Evolutionary conservation across 768 basidiomycete species (phyloP).

Genomic region (Daedaleopsis nitida): DNA sequence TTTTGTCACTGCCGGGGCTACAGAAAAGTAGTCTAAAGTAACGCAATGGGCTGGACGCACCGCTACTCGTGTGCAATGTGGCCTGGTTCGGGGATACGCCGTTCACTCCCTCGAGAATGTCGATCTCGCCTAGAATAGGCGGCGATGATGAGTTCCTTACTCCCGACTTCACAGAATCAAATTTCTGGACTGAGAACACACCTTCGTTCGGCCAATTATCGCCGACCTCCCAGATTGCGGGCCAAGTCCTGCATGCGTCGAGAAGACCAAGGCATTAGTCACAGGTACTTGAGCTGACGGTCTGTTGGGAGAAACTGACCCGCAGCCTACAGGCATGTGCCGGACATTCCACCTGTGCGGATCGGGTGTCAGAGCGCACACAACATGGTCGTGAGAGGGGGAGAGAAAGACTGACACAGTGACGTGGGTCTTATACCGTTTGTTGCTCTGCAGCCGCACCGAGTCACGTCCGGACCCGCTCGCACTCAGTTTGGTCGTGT

Average conservation of each 20-base stretch:
- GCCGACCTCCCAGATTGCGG: constrained; percentile 55
- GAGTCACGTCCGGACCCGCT: constrained; percentile 59
- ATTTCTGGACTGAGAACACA: too few relatives aligned
- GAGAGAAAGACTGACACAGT: constrained; percentile 43
- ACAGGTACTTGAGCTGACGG: not conserved
- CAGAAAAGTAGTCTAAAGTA: too few relatives aligned
- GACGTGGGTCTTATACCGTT: constrained; percentile 53
- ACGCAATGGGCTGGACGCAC: too few relatives aligned
- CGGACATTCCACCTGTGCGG: constrained; percentile 46
- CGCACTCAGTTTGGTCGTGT: constrained; percentile 45
- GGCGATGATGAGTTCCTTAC: constrained; percentile 38
- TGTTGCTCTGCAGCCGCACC: constrained; percentile 56
- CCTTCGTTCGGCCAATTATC: constrained; percentile 49
- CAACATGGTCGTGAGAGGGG: constrained; percentile 1
- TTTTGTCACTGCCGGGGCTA: constrained; percentile 48
- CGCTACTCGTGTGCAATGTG: constrained; percentile 59
- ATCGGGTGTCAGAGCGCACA: constrained; percentile 4
- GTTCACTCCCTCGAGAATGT: constrained; percentile 61
- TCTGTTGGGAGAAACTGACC: constrained; percentile 34
- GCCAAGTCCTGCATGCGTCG: constrained; percentile 39
- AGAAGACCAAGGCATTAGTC: not conserved
- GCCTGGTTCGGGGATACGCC: constrained; percentile 49
- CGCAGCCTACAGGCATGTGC: constrained; percentile 63
- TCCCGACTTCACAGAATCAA: too few relatives aligned
- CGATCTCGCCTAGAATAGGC: constrained; percentile 49